Conservation (phyloP, 257 asterid species). For the Agastache rugosa region DNA sequence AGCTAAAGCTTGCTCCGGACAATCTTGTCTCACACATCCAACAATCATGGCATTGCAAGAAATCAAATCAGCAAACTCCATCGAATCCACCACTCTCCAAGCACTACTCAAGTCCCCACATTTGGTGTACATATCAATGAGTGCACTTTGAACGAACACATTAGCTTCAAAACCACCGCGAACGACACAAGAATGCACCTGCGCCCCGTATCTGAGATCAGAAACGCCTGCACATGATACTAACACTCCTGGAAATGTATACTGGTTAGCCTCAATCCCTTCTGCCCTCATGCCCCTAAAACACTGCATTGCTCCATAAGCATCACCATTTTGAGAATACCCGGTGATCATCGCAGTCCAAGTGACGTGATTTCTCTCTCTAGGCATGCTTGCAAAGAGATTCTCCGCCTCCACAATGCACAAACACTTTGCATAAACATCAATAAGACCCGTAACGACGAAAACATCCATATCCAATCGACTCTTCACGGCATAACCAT, state of each 20-base stretch:
- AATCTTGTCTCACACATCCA: conserved; percentile 66
- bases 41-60: conserved; percentile 82
- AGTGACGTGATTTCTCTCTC: conserved; percentile 83
- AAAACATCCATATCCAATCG: conserved; percentile 59
- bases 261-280: conserved; percentile 75
- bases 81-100: conserved; percentile 52
- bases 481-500: conserved; percentile 65
- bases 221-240: conserved; percentile 61
- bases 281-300: conserved; percentile 66
- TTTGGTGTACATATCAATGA: conserved; percentile 82
- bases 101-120: conserved; percentile 72
- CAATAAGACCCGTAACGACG: conserved; percentile 77
- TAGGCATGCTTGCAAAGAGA: conserved; percentile 56
- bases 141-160: conserved; percentile 74
- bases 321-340: conserved; percentile 66
- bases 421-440: conserved; percentile 73
- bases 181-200: conserved; percentile 69
- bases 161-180: conserved; percentile 76
- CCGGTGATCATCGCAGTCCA: conserved; percentile 93
- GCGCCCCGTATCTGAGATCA: conserved; percentile 56
- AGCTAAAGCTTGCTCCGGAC: conserved; percentile 55
- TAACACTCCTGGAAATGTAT: conserved; percentile 78
- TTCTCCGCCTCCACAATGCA: conserved; percentile 59
- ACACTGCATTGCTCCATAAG: conserved; percentile 53
- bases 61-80: conserved; percentile 60